phyloP scores from a whole-genome alignment of 2,329 filamentous ascomycete species.

The Waltergamsia citrina region DNA sequence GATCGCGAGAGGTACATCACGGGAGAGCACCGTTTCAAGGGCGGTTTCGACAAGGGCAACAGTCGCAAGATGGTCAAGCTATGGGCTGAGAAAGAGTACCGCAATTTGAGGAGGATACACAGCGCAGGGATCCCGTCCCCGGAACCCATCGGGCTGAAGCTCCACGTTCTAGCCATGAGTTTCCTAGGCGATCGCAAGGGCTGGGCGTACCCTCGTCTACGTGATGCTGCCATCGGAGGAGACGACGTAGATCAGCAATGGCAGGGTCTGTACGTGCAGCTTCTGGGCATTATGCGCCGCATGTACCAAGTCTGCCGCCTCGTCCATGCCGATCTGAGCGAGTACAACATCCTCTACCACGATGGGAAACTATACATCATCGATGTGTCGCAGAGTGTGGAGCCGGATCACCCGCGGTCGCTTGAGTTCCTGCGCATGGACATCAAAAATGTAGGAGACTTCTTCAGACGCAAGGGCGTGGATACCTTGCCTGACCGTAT shows the following conservation, averaged over 20 bases:
- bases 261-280: conserved; percentile 69
- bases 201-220: conserved; percentile 77
- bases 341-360: conserved; percentile 96
- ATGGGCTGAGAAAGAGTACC: conserved; percentile 98
- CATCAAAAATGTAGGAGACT: conserved; percentile 92
- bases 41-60: conserved; percentile 88
- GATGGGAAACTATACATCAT: conserved; percentile 80
- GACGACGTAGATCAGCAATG: conserved; percentile 64
- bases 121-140: conserved; percentile 81
- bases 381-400: conserved; percentile 94
- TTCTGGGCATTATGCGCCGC: conserved; percentile 80
- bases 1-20: conserved; percentile 93
- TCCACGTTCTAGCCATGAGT: conserved; percentile 93
- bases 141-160: conserved; percentile 77
- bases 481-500: conserved; percentile 68
- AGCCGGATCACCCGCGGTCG: conserved; percentile 88
- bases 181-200: conserved; percentile 85
- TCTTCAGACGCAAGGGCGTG: conserved; percentile 80
- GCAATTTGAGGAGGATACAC: conserved; percentile 81
- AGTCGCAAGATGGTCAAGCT: conserved; percentile 96
- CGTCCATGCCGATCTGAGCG: conserved; percentile 92
- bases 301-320: conserved; percentile 89
- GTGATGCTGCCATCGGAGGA: conserved; percentile 68
- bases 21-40: conserved; percentile 85
- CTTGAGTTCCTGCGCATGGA: conserved; percentile 96